These are phyloP conservation scores for Corchorus olitorius DNA, from an alignment of 345 rosid species.

Conservation along the genomic window DNA sequence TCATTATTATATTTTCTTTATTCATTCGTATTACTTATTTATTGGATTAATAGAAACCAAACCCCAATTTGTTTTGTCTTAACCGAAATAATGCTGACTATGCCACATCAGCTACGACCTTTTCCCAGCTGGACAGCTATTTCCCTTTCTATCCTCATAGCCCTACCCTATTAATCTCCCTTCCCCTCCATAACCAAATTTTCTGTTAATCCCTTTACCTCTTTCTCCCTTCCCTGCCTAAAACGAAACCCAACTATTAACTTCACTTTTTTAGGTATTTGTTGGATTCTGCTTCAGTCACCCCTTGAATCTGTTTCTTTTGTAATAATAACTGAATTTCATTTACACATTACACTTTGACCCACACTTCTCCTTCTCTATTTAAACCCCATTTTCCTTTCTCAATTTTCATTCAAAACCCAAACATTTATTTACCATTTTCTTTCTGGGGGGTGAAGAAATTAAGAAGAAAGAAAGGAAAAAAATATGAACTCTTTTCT, in stretches of 20 bases:
- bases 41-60: neutral
- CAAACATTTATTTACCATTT: neutral
- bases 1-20: no score
- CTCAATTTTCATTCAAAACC: neutral
- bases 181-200: neutral
- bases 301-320: neutral
- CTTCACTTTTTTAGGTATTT: neutral
- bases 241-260: no score
- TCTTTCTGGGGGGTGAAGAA: no score
- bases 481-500: neutral
- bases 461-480: no score
- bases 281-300: neutral
- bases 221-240: neutral
- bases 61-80: neutral
- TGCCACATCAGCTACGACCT: conserved; percentile 1
- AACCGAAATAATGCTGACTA: neutral
- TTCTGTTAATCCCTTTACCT: neutral
- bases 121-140: conserved; percentile 10
- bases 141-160: neutral
- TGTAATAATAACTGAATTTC: neutral
- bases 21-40: no score
- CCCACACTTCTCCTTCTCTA: neutral
- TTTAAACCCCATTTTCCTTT: neutral
- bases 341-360: neutral
- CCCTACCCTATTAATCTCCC: neutral